phyloP scores from a whole-genome alignment of 1,139 yeast species.

The Pichia sp. region DNA sequence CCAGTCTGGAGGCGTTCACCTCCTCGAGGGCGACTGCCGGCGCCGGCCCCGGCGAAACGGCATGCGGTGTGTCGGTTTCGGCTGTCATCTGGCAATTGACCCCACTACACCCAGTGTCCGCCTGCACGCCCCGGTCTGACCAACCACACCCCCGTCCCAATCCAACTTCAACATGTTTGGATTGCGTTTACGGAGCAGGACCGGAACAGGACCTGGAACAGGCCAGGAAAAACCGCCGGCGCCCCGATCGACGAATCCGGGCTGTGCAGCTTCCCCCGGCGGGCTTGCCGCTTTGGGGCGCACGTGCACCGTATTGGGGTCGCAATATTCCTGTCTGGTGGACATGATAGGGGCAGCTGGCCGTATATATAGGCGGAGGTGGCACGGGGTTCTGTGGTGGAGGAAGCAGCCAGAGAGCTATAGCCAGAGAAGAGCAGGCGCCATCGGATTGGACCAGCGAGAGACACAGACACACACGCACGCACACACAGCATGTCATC shows the following conservation, averaged over 20 bases:
- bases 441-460: no score
- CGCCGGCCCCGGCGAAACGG: not conserved
- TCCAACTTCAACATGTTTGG: no score
- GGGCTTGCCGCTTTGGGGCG: not conserved
- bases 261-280: not conserved
- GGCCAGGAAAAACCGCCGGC: no score
- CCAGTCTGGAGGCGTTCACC: not conserved
- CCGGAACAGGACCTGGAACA: no score
- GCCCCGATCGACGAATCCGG: not conserved
- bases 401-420: not conserved
- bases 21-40: not conserved
- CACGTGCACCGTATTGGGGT: not conserved
- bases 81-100: not conserved
- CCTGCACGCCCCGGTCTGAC: no score
- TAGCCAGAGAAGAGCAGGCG: not conserved
- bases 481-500: constrained; percentile 41
- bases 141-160: no score
- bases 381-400: not conserved
- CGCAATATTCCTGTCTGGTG: no score
- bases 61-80: not conserved
- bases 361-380: not conserved
- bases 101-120: no score
- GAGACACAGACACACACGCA: not conserved
- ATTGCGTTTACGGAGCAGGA: no score
- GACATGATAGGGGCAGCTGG: not conserved